A percentile compares a stretch with the other conserved stretches of the same genome.
These are phyloP conservation scores for Penstemon eatonii DNA, from an alignment of 257 asterid species.

Conservation along the genomic window DNA sequence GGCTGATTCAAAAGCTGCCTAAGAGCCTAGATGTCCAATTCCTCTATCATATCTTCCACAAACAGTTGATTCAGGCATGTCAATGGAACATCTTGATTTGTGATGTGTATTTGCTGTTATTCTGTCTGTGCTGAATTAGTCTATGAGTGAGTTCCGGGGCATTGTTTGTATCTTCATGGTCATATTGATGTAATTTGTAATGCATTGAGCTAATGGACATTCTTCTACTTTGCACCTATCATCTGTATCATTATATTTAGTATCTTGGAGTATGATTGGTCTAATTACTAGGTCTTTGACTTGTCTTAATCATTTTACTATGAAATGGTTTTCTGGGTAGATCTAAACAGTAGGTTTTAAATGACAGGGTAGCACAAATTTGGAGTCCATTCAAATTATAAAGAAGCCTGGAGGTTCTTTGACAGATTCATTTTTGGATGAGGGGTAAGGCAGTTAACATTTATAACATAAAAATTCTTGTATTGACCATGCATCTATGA, in stretches of 20 bases:
- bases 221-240: background rate
- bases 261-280: background rate
- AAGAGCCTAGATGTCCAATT: no score
- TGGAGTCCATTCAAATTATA: constrained; percentile 88
- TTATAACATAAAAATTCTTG: background rate
- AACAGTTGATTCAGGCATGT: no score
- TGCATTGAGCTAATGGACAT: background rate
- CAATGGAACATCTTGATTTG: background rate
- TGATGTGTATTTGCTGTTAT: background rate
- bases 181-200: background rate
- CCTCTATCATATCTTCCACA: no score
- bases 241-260: background rate
- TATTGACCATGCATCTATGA: background rate
- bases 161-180: no score
- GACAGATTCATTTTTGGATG: constrained; percentile 85
- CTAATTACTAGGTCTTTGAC: background rate
- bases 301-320: background rate
- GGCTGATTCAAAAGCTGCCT: no score
- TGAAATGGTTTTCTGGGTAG: background rate
- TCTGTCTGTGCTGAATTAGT: background rate
- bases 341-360: constrained; percentile 24
- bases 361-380: constrained; percentile 86
- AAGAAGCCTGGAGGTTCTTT: constrained; percentile 92
- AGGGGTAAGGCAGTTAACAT: constrained; percentile 53
- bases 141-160: background rate